Conservation (phyloP, 2,329 filamentous ascomycete genomes). For the Claviceps maximensis region DNA sequence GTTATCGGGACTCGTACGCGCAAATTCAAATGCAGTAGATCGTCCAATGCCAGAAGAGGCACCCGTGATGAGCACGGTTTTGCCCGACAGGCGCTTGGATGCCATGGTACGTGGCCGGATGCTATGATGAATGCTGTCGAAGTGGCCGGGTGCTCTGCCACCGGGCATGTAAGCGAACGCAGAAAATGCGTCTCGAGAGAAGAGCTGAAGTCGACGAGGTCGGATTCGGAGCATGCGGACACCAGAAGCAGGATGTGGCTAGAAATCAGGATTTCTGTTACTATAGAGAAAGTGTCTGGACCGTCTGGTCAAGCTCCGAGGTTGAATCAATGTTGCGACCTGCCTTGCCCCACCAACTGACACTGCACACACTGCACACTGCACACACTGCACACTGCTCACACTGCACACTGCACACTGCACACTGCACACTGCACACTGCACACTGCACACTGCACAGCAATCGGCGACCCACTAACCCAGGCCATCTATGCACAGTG, state of each 20-base stretch:
- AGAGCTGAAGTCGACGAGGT: neutral
- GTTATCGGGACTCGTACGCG: conserved; percentile 64
- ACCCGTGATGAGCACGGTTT: conserved; percentile 84
- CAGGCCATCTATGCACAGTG: too few relatives aligned
- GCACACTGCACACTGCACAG: too few relatives aligned
- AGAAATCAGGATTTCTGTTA: neutral
- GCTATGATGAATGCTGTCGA: neutral
- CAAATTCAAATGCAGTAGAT: conserved; percentile 80
- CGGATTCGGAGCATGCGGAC: neutral
- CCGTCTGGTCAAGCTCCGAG: neutral
- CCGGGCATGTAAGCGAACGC: too few relatives aligned
- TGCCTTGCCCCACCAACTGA: neutral
- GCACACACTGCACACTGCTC: too few relatives aligned
- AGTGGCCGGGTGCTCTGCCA: neutral
- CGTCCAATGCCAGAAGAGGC: conserved; percentile 87
- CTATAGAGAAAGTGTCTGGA: neutral
- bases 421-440: too few relatives aligned
- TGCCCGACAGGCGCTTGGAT: conserved; percentile 73
- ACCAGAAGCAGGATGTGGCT: neutral
- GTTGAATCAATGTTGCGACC: neutral
- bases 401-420: too few relatives aligned
- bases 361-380: too few relatives aligned
- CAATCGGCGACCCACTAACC: too few relatives aligned
- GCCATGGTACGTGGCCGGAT: conserved; percentile 14
- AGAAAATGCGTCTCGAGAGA: neutral